These are phyloP conservation scores for Magnaporthiopsis incrustans DNA, from an alignment of 2,329 filamentous ascomycete species.

Conservation along the genomic window DNA sequence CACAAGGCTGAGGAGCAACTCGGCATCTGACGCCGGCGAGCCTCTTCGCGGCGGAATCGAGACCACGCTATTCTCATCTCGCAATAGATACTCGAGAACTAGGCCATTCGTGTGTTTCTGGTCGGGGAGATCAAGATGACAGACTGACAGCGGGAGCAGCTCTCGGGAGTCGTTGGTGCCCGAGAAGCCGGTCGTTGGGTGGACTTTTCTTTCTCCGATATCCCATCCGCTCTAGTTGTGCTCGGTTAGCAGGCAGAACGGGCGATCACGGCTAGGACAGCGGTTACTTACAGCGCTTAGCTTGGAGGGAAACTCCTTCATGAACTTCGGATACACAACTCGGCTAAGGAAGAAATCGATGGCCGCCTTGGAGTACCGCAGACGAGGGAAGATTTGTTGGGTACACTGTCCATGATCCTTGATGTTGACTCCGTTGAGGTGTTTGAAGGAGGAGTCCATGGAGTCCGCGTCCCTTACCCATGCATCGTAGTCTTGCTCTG, in stretches of 20 bases:
- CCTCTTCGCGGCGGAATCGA: conserved; percentile 21
- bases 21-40: conserved; percentile 23
- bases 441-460: conserved; percentile 28
- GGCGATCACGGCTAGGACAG: too few species aligned
- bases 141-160: conserved; percentile 48
- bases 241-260: neutral
- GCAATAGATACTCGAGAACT: conserved; percentile 52
- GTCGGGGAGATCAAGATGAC: conserved; percentile 43
- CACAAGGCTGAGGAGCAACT: conserved; percentile 37
- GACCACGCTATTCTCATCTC: conserved; percentile 37
- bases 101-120: conserved; percentile 60
- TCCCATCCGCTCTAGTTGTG: conserved; percentile 50
- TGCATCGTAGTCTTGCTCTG: conserved; percentile 38
- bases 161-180: conserved; percentile 57
- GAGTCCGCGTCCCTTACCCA: conserved; percentile 33
- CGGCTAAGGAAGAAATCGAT: conserved; percentile 57
- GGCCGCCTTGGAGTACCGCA: conserved; percentile 42
- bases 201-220: conserved; percentile 36
- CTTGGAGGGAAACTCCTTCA: conserved; percentile 55
- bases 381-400: conserved; percentile 39
- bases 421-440: conserved; percentile 48
- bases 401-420: conserved; percentile 42
- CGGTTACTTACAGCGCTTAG: conserved; percentile 39
- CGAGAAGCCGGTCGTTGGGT: conserved; percentile 57
- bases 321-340: conserved; percentile 53